Percentiles rank a stretch among this genome's conserved stretches.
Conservation (phyloP, 2,329 filamentous ascomycete species). For the Cercospora canescens region DNA sequence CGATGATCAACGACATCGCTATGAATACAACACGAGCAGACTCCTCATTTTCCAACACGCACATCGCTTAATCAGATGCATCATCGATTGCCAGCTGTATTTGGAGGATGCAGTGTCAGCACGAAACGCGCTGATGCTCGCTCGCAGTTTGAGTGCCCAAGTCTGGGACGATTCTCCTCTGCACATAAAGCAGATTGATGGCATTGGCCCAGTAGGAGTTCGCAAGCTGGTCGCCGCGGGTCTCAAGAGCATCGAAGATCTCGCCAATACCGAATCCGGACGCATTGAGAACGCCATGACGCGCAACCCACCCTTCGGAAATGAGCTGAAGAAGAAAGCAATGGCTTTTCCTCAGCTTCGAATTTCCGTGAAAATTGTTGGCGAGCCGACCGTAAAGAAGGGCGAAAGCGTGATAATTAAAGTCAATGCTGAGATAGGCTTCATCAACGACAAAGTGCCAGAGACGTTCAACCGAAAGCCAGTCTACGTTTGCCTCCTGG, state of each 20-base stretch:
- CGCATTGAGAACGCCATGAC: slow-evolving; percentile 75
- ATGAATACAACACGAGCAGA: slow-evolving; percentile 63
- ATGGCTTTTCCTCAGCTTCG: slow-evolving; percentile 70
- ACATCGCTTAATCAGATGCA: slow-evolving; percentile 70
- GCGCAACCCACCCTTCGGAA: slow-evolving; percentile 81
- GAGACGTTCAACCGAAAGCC: slow-evolving; percentile 63
- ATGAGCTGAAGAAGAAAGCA: slow-evolving; percentile 64
- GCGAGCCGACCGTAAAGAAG: slow-evolving; percentile 41
- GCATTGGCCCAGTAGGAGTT: slow-evolving; percentile 73
- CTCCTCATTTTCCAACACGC: slow-evolving; percentile 65
- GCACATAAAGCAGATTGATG: slow-evolving; percentile 80
- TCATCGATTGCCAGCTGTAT: slow-evolving; percentile 70
- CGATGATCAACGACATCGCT: slow-evolving; percentile 58
- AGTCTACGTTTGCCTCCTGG: slow-evolving; percentile 72
- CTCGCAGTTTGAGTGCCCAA: slow-evolving; percentile 72
- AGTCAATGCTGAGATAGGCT: slow-evolving; percentile 68
- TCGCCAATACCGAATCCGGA: slow-evolving; percentile 66
- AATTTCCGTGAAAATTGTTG: slow-evolving; percentile 54
- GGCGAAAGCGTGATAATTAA: slow-evolving; percentile 56
- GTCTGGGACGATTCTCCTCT: slow-evolving; percentile 80
- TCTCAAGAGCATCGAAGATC: slow-evolving; percentile 68
- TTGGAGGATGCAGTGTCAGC: slow-evolving; percentile 66
- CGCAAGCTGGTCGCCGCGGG: slow-evolving; percentile 71
- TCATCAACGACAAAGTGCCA: slow-evolving; percentile 64
- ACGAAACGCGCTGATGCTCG: slow-evolving; percentile 71